Percentiles rank a stretch among this genome's conserved stretches.
Evolutionary conservation across 176 grass and related monocot species (phyloP).

Genomic region (Secale cereale): DNA sequence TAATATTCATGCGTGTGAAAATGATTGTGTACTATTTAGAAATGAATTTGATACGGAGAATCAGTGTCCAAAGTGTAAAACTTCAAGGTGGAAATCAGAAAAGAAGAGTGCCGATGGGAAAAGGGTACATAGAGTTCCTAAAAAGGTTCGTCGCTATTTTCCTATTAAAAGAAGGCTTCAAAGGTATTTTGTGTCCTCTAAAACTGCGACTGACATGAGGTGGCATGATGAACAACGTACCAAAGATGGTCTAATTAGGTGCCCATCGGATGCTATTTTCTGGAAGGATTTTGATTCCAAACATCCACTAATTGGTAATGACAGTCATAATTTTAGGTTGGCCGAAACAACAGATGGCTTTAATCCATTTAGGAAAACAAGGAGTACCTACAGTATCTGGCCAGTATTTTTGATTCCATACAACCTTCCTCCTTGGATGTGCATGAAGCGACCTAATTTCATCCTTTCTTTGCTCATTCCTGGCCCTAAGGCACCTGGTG

Average conservation of each 20-base stretch:
- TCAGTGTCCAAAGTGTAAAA: not conserved
- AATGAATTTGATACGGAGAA: not conserved
- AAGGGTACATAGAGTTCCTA: not conserved
- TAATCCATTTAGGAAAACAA: not conserved
- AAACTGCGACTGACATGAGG: not conserved
- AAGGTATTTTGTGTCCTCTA: not conserved
- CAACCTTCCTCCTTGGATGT: not conserved
- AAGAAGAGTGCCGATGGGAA: not conserved
- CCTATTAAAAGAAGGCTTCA: not conserved
- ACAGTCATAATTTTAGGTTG: not conserved
- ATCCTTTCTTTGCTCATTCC: not conserved
- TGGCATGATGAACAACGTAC: not conserved
- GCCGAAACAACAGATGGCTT: not conserved
- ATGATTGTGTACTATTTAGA: too few relatives aligned
- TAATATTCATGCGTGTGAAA: too few relatives aligned
- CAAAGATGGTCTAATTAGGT: not conserved
- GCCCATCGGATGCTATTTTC: not conserved
- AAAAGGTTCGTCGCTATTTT: not conserved
- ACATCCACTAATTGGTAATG: not conserved
- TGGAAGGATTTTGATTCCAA: not conserved
- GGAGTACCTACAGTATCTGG: not conserved
- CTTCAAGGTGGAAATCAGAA: not conserved
- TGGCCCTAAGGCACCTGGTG: not conserved
- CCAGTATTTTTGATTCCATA: not conserved
- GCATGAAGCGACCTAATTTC: conserved; percentile 11